A percentile compares a stretch with the other conserved stretches of the same genome.
phyloP scores from a whole-genome alignment of 495 filamentous ascomycete species.

The Filosporella fistucella region DNA sequence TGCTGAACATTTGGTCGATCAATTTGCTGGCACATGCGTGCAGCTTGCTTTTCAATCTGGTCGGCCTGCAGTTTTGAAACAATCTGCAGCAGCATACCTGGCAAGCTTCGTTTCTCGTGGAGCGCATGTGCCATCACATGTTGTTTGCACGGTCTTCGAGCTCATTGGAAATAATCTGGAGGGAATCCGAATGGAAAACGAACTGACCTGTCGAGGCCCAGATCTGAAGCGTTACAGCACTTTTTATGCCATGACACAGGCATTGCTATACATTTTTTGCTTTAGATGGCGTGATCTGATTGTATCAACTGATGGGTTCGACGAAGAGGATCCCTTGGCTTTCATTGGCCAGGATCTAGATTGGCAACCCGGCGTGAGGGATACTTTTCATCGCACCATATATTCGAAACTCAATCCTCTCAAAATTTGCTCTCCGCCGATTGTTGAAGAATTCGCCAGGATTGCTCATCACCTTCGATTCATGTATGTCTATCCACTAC shows the following conservation, averaged over 20 bases:
- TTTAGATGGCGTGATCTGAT: constrained; percentile 94
- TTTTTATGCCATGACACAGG: constrained; percentile 88
- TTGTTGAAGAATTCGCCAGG: constrained; percentile 86
- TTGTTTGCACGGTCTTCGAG: constrained; percentile 73
- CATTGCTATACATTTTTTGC: constrained; percentile 92
- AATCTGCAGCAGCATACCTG: constrained; percentile 86
- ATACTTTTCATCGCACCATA: constrained; percentile 67
- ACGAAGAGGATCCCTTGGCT: constrained; percentile 50
- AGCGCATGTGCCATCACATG: constrained; percentile 66
- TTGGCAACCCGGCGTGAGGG: constrained; percentile 71
- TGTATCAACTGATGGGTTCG: constrained; percentile 43
- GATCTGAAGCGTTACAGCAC: constrained; percentile 77
- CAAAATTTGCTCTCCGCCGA: constrained; percentile 89
- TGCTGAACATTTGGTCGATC: constrained; percentile 67
- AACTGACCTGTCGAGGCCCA: constrained; percentile 69
- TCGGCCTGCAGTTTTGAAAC: constrained; percentile 63
- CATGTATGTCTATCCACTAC: constrained; percentile 78
- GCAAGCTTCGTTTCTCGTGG: constrained; percentile 90
- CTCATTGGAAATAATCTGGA: constrained; percentile 71
- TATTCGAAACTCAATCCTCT: constrained; percentile 88
- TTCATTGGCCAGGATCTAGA: constrained; percentile 57
- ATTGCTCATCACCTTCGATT: constrained; percentile 79
- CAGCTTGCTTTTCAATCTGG: constrained; percentile 56
- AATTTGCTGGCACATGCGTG: constrained; percentile 76
- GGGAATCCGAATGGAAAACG: constrained; percentile 56